These are phyloP conservation scores for Saprolegnia parasitica DNA, from an alignment of 352 stramenopile species.

Conservation along the genomic window DNA sequence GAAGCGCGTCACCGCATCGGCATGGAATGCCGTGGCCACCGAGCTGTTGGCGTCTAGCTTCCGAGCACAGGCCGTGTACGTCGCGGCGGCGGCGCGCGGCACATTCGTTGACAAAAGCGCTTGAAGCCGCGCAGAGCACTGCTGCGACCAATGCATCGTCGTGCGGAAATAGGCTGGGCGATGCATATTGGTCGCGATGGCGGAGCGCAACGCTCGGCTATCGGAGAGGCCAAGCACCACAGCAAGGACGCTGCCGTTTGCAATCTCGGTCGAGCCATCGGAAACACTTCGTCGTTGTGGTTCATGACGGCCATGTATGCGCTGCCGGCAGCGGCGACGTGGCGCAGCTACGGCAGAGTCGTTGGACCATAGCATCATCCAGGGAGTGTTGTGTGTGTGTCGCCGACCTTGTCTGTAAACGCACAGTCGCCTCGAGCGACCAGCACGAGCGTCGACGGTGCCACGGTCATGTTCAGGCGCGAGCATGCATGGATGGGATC, in stretches of 20 bases:
- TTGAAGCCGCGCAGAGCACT: conserved; percentile 38
- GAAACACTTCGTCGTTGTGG: conserved; percentile 33
- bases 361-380: neutral
- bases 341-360: conserved; percentile 14
- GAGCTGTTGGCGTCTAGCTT: neutral
- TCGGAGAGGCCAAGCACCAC: conserved; percentile 33
- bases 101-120: conserved; percentile 39
- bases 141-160: conserved; percentile 1
- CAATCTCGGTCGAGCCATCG: conserved; percentile 32
- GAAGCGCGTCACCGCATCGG: neutral
- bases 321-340: conserved; percentile 31
- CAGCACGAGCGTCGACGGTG: conserved; percentile 28
- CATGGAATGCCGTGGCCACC: neutral
- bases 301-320: conserved; percentile 45
- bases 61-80: conserved; percentile 30
- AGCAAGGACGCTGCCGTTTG: conserved; percentile 28
- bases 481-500: conserved; percentile 9
- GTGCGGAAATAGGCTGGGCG: neutral
- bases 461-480: neutral
- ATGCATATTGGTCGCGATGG: too few species aligned
- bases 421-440: conserved; percentile 40
- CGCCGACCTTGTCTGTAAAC: conserved; percentile 38
- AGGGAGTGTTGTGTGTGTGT: too few species aligned
- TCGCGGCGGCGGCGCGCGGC: conserved; percentile 35
- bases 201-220: conserved; percentile 25